Base-by-base conservation (phyloP, 202 grass and related monocot species). In the Setaria viridis region DNA sequence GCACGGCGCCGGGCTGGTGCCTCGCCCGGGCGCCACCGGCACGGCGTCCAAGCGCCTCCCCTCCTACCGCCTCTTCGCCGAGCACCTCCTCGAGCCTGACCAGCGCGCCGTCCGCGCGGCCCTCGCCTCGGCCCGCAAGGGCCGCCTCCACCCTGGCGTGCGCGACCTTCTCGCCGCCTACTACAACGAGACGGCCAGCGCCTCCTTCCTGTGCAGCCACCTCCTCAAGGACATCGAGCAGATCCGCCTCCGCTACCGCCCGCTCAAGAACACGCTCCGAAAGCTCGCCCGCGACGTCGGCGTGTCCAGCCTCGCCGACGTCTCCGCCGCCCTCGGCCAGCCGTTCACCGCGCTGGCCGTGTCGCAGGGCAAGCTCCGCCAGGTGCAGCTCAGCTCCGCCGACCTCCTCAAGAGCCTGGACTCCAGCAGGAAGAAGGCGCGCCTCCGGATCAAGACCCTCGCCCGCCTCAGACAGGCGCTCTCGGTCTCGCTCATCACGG, bases 71-170 rank as follows among this genome's bases (percentile, higher is more conserved):
- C 78, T 87, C 76, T 92, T 95, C 84, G 84, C 91, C 1, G 96
- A 99, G 77, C 90, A 96, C 33, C 93, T 99, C 60, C 96, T 99
- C 39, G 92, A 92, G 48, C 96, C 96, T 4, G 96, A 94, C 89
- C 96, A 92, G 92, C 70, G 81, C 33, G 90, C 91, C 4, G 85
- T 85, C 32, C 46, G 75, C 76, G 75, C 74, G 1, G 91, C 91
- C 3, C 91, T 99, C 25, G 67, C 84, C 6, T 49, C 90, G 6
- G 59, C 89, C 9, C 58, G 82, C 11, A 77, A 25, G 47, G 46
- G 62, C 30, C 59, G 64, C 14, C 80, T 77, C 83, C 55, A 70
- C 34, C 71, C 86, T 2, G 84, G 88, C 47, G 83, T 79, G 2
- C 86, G 77, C 55, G 62, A 51, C 48, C 87, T 94, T 30, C 86